Conservation (phyloP, 768 basidiomycete genomes). For the Sarcodon aspratus region DNA sequence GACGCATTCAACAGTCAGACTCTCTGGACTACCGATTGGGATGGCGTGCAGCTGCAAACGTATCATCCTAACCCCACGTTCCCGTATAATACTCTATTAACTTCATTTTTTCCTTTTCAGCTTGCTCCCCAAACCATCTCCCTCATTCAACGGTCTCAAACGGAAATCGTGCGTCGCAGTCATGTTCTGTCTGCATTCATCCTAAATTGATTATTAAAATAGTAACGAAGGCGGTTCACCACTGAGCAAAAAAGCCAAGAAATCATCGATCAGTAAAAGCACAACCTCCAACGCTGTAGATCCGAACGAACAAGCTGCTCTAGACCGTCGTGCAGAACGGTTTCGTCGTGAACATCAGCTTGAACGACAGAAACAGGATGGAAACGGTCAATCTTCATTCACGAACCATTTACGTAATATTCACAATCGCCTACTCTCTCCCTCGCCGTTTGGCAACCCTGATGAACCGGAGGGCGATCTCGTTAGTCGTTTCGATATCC, state of each 20-base stretch:
- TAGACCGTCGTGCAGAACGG: constrained; percentile 72
- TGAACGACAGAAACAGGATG: constrained; percentile 54
- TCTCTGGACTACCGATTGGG: constrained; percentile 93
- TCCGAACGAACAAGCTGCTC: constrained; percentile 54
- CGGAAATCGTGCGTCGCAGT: constrained; percentile 46
- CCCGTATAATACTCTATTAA: neutral
- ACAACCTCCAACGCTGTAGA: constrained; percentile 25
- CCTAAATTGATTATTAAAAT: constrained; percentile 11
- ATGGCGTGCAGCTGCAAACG: constrained; percentile 79
- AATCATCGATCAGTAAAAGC: constrained; percentile 26
- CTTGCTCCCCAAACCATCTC: constrained; percentile 48
- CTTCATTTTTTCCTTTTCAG: constrained; percentile 18
- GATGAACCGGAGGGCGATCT: constrained; percentile 70
- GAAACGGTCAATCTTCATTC: constrained; percentile 20
- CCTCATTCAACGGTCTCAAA: constrained; percentile 43
- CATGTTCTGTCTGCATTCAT: neutral
- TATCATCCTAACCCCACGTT: constrained; percentile 18
- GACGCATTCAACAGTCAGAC: constrained; percentile 77
- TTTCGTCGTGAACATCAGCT: constrained; percentile 88
- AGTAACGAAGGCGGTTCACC: constrained; percentile 19
- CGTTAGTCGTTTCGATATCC: constrained; percentile 29
- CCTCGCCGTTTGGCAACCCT: constrained; percentile 34
- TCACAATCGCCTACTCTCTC: constrained; percentile 32
- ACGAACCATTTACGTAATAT: constrained; percentile 37
- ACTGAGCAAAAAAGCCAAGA: constrained; percentile 49